A percentile compares a stretch with the other conserved stretches of the same genome.
Evolutionary conservation across 2,329 filamentous ascomycete genomes (phyloP).

Genomic region (Chrysosporium keratinophilum): DNA sequence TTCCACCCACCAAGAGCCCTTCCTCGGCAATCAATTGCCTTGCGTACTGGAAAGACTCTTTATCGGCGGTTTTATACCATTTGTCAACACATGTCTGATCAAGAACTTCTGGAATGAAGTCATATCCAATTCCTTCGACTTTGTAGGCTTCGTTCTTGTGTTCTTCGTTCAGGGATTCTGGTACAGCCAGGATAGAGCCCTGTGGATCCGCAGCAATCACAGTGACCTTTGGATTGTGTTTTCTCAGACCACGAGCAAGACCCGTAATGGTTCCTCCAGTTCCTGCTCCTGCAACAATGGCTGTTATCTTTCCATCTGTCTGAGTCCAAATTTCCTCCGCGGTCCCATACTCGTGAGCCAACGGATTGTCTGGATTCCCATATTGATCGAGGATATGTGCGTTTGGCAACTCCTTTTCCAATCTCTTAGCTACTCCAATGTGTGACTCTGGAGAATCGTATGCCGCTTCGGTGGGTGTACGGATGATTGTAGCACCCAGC

Average conservation of each 20-base stretch:
- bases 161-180: conserved; percentile 66
- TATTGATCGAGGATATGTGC: conserved; percentile 98
- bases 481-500: conserved; percentile 91
- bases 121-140: conserved; percentile 96
- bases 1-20: conserved; percentile 84
- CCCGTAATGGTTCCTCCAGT: conserved; percentile 95
- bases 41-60: conserved; percentile 82
- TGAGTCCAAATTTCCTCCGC: conserved; percentile 95
- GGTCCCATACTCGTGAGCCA: conserved; percentile 87
- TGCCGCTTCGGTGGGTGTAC: conserved; percentile 89
- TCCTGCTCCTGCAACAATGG: conserved; percentile 81
- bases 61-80: conserved; percentile 98
- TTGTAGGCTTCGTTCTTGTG: conserved; percentile 81
- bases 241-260: conserved; percentile 70
- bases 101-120: conserved; percentile 92
- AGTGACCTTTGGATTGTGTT: conserved; percentile 76
- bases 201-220: conserved; percentile 87
- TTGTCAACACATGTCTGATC: conserved; percentile 69
- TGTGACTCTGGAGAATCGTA: conserved; percentile 93
- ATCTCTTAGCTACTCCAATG: conserved; percentile 80
- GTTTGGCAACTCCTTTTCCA: conserved; percentile 93
- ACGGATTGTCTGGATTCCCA: conserved; percentile 78
- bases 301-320: conserved; percentile 69
- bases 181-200: conserved; percentile 81
- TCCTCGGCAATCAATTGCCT: conserved; percentile 86